phyloP scores from a whole-genome alignment of 2,329 filamentous ascomycete species.

The Arthroderma sp. region DNA sequence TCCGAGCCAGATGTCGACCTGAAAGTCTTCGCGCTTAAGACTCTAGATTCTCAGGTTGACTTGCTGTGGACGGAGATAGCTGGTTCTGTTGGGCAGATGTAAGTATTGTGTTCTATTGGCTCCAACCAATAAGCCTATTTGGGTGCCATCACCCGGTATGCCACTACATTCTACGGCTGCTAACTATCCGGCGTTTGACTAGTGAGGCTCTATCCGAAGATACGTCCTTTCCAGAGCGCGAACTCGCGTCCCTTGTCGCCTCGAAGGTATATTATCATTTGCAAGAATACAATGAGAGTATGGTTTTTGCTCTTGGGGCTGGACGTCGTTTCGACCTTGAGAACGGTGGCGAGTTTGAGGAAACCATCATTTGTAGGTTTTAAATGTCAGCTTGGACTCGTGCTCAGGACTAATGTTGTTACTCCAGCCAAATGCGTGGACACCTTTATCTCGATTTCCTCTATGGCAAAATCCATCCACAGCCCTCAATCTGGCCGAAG shows the following conservation, averaged over 20 bases:
- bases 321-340: conserved; percentile 93
- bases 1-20: conserved; percentile 89
- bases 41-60: conserved; percentile 91
- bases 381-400: not conserved
- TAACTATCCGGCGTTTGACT: conserved; percentile 10
- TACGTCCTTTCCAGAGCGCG: conserved; percentile 82
- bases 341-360: conserved; percentile 84
- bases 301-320: conserved; percentile 91
- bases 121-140: no score
- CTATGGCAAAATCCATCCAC: conserved; percentile 42
- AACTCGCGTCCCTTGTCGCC: conserved; percentile 84
- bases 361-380: conserved; percentile 75
- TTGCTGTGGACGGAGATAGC: conserved; percentile 97
- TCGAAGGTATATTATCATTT: conserved; percentile 99
- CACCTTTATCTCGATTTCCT: conserved; percentile 79
- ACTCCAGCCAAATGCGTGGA: conserved; percentile 78
- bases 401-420: not conserved
- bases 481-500: conserved; percentile 35
- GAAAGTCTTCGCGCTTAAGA: conserved; percentile 87
- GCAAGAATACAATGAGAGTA: conserved; percentile 97
- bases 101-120: conserved; percentile 22
- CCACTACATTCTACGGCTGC: not conserved
- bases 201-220: conserved; percentile 98
- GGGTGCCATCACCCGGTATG: not conserved
- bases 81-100: conserved; percentile 86